Evolutionary conservation across 2,329 filamentous ascomycete genomes (phyloP), one percentile per base, ranked within the genome.

Genomic region (Pseudogymnoascus sp.): DNA sequence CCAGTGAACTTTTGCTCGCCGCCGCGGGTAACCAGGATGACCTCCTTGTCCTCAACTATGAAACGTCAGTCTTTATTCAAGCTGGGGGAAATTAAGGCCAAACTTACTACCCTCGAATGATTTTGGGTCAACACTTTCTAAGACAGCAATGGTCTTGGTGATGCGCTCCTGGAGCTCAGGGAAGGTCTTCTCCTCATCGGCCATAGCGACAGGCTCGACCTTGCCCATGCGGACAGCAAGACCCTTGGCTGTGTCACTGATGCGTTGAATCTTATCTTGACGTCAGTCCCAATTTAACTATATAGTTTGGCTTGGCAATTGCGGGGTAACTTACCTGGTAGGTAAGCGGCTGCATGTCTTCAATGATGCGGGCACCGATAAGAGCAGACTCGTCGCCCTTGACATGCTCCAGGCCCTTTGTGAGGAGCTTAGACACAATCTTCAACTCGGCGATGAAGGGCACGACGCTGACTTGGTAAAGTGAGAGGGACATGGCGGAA

Each of bases 281-380:
- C 29, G 46, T 56, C 29, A 56, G 46, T 33, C 26, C 46, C 4
- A 26, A 17, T 11, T 13, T 31, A n/a, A 7, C 26, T 7, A 26
- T 50, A 7, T 4, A 29, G 46, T 33, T 56, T 56, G n/a, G 26
- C 26, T 33, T 56, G 46, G 46, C 46, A 10, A 56, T 56, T 56
- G 46, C 26, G 46, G 46, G 26, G 46, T 56, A 56, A 13, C 11
- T 56, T 56, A 56, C 46, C 68, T 85, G 82, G 72, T 74, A 82
- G 64, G 74, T 64, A 56, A 84, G 71, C 3, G 76, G 69, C n/a
- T 70, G 65, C 82, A 84, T 84, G 71, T 83, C 79, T 0, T 75
- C 75, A 63, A 75, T 70, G 19, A 85, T 73, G 2, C 74, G 74
- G n/a, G 75, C 73, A 7, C 75, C 71, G 53, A 79, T 63, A 17